Evolutionary conservation across 768 basidiomycete species (phyloP), one percentile per base, ranked within the genome.

Genomic region (Psilocybe sp.): DNA sequence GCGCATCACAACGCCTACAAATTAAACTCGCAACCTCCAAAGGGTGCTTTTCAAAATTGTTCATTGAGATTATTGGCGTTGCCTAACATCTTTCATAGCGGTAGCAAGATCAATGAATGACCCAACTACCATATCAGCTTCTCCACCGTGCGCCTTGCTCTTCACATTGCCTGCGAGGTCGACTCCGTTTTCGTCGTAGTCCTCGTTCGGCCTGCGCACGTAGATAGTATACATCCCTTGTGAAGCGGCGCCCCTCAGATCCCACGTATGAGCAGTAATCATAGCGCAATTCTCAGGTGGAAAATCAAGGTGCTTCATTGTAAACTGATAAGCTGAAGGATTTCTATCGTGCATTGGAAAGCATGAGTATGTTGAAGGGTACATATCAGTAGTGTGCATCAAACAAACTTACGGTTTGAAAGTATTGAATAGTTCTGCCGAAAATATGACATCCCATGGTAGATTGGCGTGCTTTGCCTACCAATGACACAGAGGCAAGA

Each of bases 401-500:
- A 20, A 32, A 15, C 31, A 31, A 34, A 65, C 80, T 35, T 39
- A 85, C 84, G 84, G 81, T 59, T 87, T 87, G 68, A 77, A 87
- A 0, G 76, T 75, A 4, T 70, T 69, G 40, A 85, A 80, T 12
- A 85, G 63, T 45, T 83, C 81, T 1, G 76, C 67, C 1, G 82
- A 83, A 42, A 87, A 72, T 13, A 87, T 64, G 1, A 71, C 69
- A 51, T 86, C 82, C 84, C 81, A 85, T 0, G 84, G 83, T 3
- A 85, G 66, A n/a, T 75, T 66, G 2, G 80, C 77, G 47, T 76
- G 63, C 61, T 81, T 85, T 2, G 85, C 81, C 83, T 84, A 46
- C 10, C 10, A 20, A n/a, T n/a, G 15, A 37, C 3, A 28, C 23
- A 28, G 7, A 28, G 4, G 23, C 23, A 3, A 28, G 7, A 28